Conservation (phyloP, 129 eudicot species). For the Artemisia annua region DNA sequence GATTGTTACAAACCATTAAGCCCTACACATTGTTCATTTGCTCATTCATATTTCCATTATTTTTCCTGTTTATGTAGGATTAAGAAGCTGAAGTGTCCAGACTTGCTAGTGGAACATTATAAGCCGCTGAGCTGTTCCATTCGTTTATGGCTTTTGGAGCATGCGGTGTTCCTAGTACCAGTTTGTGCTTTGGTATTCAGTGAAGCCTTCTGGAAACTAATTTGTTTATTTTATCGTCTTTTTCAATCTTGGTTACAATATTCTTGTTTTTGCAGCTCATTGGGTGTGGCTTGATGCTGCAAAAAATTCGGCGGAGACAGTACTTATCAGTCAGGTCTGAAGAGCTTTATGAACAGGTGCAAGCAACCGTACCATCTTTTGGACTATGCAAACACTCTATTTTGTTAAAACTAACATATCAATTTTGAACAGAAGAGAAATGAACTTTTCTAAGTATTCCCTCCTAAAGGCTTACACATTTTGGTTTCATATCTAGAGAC, state of each 20-base stretch:
- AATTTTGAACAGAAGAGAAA: too few species aligned
- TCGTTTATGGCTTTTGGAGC: conserved; percentile 68
- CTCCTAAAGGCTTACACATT: too few species aligned
- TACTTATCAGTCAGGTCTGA: conserved; percentile 72
- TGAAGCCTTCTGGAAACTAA: conserved; percentile 41
- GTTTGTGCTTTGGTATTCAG: conserved; percentile 60
- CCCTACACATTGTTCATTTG: background rate
- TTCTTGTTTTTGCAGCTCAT: conserved; percentile 56
- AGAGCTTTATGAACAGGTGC: conserved; percentile 82
- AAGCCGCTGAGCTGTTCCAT: conserved; percentile 58
- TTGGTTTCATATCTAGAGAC: too few species aligned
- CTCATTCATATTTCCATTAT: background rate
- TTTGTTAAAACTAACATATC: too few species aligned
- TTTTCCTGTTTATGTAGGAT: conserved; percentile 43
- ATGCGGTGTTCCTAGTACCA: conserved; percentile 53
- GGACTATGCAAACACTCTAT: background rate
- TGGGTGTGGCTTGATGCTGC: conserved; percentile 51
- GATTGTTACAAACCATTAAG: background rate
- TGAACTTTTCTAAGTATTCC: too few species aligned
- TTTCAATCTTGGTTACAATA: conserved; percentile 46
- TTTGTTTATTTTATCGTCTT: conserved; percentile 11
- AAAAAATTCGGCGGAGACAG: conserved; percentile 45
- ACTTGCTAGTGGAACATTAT: conserved; percentile 58
- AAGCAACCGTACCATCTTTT: conserved; percentile 6
- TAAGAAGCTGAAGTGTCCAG: conserved; percentile 83